Percentiles rank a stretch among this genome's conserved stretches.
These are phyloP conservation scores for Podaxis sp. DNA, from an alignment of 768 basidiomycete species.

Conservation along the genomic window DNA sequence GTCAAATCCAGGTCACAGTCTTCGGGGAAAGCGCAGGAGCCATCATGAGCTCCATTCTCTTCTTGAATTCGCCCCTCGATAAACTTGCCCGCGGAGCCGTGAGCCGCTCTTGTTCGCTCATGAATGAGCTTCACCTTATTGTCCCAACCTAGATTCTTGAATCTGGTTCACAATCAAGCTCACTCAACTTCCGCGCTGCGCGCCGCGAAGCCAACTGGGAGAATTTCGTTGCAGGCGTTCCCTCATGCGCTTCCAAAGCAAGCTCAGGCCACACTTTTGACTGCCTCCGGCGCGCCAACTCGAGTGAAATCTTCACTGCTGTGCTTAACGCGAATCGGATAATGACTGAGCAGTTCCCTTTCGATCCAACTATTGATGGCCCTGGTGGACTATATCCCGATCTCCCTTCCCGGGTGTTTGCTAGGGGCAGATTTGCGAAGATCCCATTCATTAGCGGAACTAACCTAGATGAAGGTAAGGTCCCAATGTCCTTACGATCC, in stretches of 20 bases:
- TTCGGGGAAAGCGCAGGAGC: slow-evolving; percentile 59
- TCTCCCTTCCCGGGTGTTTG: slow-evolving; percentile 32
- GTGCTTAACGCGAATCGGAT: slow-evolving; percentile 17
- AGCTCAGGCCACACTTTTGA: slow-evolving; percentile 32
- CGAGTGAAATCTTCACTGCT: slow-evolving; percentile 24
- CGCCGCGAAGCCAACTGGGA: slow-evolving; percentile 36
- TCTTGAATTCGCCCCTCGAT: slow-evolving; percentile 33
- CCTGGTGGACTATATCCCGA: slow-evolving; percentile 39
- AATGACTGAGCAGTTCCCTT: slow-evolving; percentile 24
- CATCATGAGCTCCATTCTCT: slow-evolving; percentile 39
- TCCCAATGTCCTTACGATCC: background rate
- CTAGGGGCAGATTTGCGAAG: slow-evolving; percentile 27
- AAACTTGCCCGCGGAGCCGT: slow-evolving; percentile 35
- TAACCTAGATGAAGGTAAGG: slow-evolving; percentile 45
- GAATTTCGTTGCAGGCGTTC: slow-evolving; percentile 36
- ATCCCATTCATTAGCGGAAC: slow-evolving; percentile 48
- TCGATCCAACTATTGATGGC: slow-evolving; percentile 42
- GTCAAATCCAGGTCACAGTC: slow-evolving; percentile 39
- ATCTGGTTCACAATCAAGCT: slow-evolving; percentile 36
- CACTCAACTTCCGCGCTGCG: slow-evolving; percentile 30
- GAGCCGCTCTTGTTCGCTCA: background rate
- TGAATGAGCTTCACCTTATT: background rate
- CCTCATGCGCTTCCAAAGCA: slow-evolving; percentile 29
- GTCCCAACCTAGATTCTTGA: slow-evolving; percentile 37
- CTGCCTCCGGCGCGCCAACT: slow-evolving; percentile 28